Evolutionary conservation across 805 yeast species (phyloP).

Genomic region (Sugiyamaella boreocaroliniensis): DNA sequence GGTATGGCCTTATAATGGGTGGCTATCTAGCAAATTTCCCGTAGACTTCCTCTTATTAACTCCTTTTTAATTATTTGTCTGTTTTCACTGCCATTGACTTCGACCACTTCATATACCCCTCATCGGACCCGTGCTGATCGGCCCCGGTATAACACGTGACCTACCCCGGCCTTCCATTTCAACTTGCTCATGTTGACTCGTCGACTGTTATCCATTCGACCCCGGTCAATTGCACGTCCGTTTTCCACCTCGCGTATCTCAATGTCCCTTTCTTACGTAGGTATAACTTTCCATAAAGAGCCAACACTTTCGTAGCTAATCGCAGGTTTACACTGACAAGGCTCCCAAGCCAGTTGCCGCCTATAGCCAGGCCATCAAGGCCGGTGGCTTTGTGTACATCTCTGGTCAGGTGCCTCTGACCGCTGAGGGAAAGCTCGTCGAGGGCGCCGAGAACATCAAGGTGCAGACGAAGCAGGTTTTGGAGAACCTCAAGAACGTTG

Average conservation of each 20-base stretch:
- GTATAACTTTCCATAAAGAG: neutral
- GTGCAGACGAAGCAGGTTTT: constrained; percentile 36
- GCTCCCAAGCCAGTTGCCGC: constrained; percentile 98
- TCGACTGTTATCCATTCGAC: neutral
- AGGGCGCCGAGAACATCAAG: constrained; percentile 61
- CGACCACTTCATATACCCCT: neutral
- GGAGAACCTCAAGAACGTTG: constrained; percentile 46
- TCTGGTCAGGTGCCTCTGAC: constrained; percentile 95
- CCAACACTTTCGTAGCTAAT: neutral
- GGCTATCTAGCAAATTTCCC: neutral
- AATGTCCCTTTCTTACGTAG: neutral
- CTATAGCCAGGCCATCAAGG: constrained; percentile 92
- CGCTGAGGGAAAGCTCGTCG: constrained; percentile 64
- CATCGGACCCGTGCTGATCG: neutral
- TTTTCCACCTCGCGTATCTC: neutral
- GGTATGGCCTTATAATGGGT: neutral
- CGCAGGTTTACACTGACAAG: constrained; percentile 18
- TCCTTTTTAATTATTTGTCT: neutral
- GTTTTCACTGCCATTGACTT: too few species aligned
- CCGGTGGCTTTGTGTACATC: constrained; percentile 73
- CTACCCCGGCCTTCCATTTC: neutral
- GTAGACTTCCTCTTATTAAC: too few species aligned
- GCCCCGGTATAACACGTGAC: neutral
- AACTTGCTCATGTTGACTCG: neutral
- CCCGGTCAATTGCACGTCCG: neutral